These are phyloP conservation scores for Neoboletus brunneissimus DNA, from an alignment of 768 basidiomycete species.

Conservation along the genomic window DNA sequence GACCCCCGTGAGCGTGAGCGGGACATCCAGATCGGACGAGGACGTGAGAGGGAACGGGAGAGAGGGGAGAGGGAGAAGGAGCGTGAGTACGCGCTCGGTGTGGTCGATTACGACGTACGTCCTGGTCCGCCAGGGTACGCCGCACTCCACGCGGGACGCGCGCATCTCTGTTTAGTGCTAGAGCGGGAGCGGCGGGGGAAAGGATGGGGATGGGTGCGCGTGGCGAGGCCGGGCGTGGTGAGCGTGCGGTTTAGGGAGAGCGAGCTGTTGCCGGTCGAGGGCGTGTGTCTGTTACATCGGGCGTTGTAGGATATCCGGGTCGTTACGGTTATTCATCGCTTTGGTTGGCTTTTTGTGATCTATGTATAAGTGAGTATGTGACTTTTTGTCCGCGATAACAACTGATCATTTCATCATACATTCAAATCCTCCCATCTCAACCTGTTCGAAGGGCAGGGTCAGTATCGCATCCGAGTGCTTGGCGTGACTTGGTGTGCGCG, in stretches of 20 bases:
- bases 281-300: conserved; percentile 22
- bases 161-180: conserved; percentile 23
- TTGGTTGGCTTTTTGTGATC: too few relatives aligned
- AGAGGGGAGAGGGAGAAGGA: conserved; percentile 1
- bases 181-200: conserved; percentile 19
- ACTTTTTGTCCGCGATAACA: too few relatives aligned
- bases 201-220: conserved; percentile 17
- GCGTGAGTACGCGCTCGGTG: conserved; percentile 21
- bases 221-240: conserved; percentile 19
- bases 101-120: conserved; percentile 23
- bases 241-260: conserved; percentile 24
- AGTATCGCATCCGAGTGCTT: too few relatives aligned
- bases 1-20: conserved; percentile 6
- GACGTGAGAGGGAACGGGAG: neutral
- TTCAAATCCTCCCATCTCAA: too few relatives aligned
- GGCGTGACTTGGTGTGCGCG: too few relatives aligned
- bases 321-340: too few relatives aligned
- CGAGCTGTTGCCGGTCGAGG: conserved; percentile 20
- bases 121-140: conserved; percentile 22
- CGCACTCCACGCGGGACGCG: conserved; percentile 15
- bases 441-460: too few relatives aligned
- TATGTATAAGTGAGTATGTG: too few relatives aligned
- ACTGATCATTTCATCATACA: too few relatives aligned
- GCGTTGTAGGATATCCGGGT: neutral
- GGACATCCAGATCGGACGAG: neutral